These are phyloP conservation scores for Coemansia sp. DNA, from an alignment of 192 early-diverging fungal genomes.

Conservation along the genomic window DNA sequence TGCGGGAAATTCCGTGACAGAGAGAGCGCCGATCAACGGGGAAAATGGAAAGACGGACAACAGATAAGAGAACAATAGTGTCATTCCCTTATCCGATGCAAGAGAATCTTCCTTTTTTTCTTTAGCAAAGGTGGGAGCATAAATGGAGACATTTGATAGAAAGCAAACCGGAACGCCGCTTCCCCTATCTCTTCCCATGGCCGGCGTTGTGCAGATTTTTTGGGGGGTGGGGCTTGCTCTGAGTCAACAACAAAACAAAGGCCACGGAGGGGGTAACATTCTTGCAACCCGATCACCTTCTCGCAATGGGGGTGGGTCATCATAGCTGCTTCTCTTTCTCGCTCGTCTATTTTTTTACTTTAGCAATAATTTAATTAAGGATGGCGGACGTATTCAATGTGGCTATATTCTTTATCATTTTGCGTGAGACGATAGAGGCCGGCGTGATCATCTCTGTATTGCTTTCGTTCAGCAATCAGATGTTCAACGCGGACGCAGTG, in stretches of 20 bases:
- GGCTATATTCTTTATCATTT: constrained; percentile 72
- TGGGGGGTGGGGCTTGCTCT: too few relatives aligned
- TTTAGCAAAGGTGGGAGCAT: neutral
- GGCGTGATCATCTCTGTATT: constrained; percentile 86
- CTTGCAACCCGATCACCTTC: neutral
- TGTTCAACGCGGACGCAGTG: constrained; percentile 54
- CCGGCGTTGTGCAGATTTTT: neutral
- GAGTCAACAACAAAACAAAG: neutral
- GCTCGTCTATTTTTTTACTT: neutral
- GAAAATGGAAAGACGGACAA: neutral
- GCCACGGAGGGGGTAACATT: neutral
- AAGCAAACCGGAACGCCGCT: neutral
- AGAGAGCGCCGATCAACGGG: neutral
- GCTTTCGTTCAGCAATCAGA: constrained; percentile 69
- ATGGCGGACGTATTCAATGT: constrained; percentile 63
- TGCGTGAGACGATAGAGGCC: constrained; percentile 84
- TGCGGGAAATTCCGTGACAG: constrained; percentile 3
- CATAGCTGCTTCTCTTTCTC: neutral
- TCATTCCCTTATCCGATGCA: constrained; percentile 4
- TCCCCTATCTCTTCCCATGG: neutral
- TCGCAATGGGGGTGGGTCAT: too few relatives aligned
- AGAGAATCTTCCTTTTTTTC: neutral
- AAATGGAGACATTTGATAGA: neutral
- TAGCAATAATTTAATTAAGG: neutral
- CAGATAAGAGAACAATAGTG: neutral